A percentile compares a stretch with the other conserved stretches of the same genome.
Conservation (phyloP, 345 rosid genomes). For the Eucalyptus sp. region DNA sequence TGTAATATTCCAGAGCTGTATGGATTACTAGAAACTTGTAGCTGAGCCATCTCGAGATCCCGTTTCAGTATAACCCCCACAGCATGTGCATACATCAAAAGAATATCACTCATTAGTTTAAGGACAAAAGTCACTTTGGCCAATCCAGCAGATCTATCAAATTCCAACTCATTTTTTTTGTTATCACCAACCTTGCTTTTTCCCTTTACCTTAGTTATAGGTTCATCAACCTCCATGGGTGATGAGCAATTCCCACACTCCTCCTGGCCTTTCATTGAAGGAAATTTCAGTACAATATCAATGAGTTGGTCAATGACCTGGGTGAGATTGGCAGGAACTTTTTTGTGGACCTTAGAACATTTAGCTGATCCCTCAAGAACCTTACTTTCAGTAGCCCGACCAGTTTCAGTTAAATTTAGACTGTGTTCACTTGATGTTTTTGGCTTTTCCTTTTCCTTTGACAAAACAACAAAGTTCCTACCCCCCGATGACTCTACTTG, state of each 20-base stretch:
- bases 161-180: slow-evolving; percentile 35
- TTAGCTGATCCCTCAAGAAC: slow-evolving; percentile 61
- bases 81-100: slow-evolving; percentile 81
- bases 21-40: slow-evolving; percentile 47
- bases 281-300: slow-evolving; percentile 71
- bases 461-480: slow-evolving; percentile 58
- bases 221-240: slow-evolving; percentile 84
- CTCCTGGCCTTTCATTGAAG: slow-evolving; percentile 42
- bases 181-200: slow-evolving; percentile 75
- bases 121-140: slow-evolving; percentile 89
- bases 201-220: slow-evolving; percentile 72
- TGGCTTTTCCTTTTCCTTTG: slow-evolving; percentile 67
- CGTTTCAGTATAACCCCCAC: slow-evolving; percentile 76
- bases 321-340: slow-evolving; percentile 66
- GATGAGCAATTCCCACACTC: slow-evolving; percentile 25
- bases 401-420: slow-evolving; percentile 42
- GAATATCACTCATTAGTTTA: slow-evolving; percentile 82
- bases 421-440: slow-evolving; percentile 57
- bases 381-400: slow-evolving; percentile 66
- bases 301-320: slow-evolving; percentile 96
- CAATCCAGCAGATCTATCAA: slow-evolving; percentile 77
- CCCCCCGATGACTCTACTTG: slow-evolving; percentile 90
- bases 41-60: slow-evolving; percentile 68
- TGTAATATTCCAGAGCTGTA: slow-evolving; percentile 64
- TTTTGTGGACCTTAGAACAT: slow-evolving; percentile 73